Percentiles rank a stretch among this genome's conserved stretches.
Conservation (phyloP, 805 yeast genomes). For the Suhomyces xylopsoci region DNA sequence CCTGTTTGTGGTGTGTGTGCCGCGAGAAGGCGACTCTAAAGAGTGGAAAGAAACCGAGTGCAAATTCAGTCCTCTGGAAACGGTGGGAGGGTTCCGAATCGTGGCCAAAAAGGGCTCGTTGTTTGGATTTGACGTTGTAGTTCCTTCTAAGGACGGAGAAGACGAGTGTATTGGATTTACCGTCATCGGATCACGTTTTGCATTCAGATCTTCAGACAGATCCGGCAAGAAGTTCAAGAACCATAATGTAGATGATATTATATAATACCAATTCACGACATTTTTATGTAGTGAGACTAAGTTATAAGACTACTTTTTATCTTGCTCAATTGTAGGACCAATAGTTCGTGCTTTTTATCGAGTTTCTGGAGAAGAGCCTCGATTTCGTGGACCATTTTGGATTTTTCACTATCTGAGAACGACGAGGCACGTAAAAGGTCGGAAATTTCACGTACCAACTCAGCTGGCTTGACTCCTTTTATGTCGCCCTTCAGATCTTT, state of each 20-base stretch:
- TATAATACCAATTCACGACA: constrained; percentile 17
- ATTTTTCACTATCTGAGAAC: neutral
- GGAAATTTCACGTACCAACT: constrained; percentile 10
- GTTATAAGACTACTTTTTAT: no score
- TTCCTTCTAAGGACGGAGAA: constrained; percentile 21
- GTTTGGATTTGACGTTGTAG: constrained; percentile 48
- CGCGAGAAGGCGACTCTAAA: constrained; percentile 28
- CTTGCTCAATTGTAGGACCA: constrained; percentile 21
- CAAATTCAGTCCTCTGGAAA: constrained; percentile 24
- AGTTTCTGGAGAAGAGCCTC: constrained; percentile 11
- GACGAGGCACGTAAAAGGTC: constrained; percentile 4
- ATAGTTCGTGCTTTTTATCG: constrained; percentile 18
- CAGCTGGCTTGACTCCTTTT: constrained; percentile 4
- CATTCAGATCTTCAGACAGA: constrained; percentile 73
- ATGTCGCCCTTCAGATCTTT: no score
- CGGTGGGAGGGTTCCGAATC: constrained; percentile 62
- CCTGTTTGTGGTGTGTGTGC: constrained; percentile 60
- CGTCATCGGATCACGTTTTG: constrained; percentile 75
- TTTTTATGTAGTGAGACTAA: no score
- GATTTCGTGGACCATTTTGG: constrained; percentile 8
- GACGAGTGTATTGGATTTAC: constrained; percentile 50
- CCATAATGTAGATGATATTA: constrained; percentile 63
- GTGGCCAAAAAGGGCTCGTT: constrained; percentile 66
- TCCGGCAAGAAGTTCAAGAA: constrained; percentile 82
- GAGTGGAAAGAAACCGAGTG: constrained; percentile 30